These are phyloP conservation scores for Umbellularia californica DNA, from an alignment of 164 flowering plant species.

Conservation along the genomic window DNA sequence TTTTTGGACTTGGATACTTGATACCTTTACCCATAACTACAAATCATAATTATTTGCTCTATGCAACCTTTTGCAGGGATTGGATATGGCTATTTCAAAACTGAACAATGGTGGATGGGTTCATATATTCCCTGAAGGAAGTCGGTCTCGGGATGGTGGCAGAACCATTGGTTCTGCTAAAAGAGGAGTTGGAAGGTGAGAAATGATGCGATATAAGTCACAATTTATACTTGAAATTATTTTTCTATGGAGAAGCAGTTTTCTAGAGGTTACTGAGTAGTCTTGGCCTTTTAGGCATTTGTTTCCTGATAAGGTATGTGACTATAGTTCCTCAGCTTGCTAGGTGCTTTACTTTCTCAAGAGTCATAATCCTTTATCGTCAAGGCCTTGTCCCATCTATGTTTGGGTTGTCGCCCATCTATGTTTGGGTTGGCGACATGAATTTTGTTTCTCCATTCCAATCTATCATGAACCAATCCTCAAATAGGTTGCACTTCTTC, in stretches of 20 bases:
- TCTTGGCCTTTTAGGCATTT: neutral
- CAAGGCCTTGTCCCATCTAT: too few species aligned
- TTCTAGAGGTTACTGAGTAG: too few species aligned
- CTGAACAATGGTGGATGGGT: conserved; percentile 93
- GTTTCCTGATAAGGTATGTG: neutral
- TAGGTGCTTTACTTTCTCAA: neutral
- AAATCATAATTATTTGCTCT: too few species aligned
- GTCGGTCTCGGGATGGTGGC: conserved; percentile 98
- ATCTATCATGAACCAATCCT: too few species aligned
- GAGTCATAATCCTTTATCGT: too few species aligned
- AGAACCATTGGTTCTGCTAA: conserved; percentile 75
- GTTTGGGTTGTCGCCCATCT: too few species aligned
- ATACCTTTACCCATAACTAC: neutral
- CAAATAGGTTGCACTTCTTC: too few species aligned
- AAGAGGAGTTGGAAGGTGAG: conserved; percentile 93
- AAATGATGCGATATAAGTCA: neutral
- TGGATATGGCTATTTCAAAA: conserved; percentile 89
- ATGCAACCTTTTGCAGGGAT: conserved; percentile 48
- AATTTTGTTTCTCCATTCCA: too few species aligned
- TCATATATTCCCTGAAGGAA: conserved; percentile 97
- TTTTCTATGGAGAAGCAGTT: neutral
- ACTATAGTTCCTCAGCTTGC: neutral
- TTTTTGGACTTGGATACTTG: neutral
- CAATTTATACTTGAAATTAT: neutral
- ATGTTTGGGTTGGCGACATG: too few species aligned